Conservation (phyloP, 2,329 filamentous ascomycete species). For the Metarhizium rileyi region DNA sequence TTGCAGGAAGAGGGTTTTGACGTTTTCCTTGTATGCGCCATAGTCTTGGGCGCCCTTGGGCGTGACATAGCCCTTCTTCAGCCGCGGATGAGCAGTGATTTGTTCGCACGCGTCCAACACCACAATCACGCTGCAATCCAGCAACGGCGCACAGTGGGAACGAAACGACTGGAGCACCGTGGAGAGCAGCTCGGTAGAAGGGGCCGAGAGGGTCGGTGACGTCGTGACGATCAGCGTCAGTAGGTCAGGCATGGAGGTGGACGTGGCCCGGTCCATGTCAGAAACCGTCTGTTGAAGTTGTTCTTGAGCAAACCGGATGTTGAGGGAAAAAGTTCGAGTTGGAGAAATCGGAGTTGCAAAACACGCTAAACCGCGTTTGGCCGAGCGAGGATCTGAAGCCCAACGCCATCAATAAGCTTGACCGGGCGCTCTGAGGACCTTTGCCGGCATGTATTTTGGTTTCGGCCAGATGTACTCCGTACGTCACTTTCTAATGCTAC, state of each 20-base stretch:
- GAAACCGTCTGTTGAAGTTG: background rate
- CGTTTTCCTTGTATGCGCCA: constrained; percentile 35
- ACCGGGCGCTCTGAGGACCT: too few species aligned
- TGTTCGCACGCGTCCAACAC: constrained; percentile 44
- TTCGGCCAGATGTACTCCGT: too few species aligned
- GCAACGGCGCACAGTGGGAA: constrained; percentile 29
- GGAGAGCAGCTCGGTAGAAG: constrained; percentile 40
- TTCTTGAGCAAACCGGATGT: background rate
- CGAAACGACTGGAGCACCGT: constrained; percentile 36
- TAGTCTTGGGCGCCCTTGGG: constrained; percentile 31
- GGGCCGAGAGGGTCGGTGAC: constrained; percentile 44
- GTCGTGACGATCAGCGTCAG: constrained; percentile 38
- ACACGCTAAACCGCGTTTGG: background rate
- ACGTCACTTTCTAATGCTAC: too few species aligned
- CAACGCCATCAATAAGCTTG: too few species aligned
- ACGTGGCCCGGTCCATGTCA: background rate
- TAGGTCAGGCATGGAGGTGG: background rate
- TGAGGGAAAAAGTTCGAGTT: background rate
- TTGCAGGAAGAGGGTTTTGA: constrained; percentile 28
- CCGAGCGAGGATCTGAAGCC: too few species aligned
- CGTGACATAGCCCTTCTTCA: constrained; percentile 46
- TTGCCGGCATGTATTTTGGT: too few species aligned
- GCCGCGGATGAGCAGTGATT: constrained; percentile 29
- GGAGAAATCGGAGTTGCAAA: background rate
- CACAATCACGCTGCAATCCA: constrained; percentile 36